Evolutionary conservation across 1,284 basidiomycete genomes (phyloP), one percentile per base, ranked within the genome.

Genomic region (Pulveroboletus ridleyi): DNA sequence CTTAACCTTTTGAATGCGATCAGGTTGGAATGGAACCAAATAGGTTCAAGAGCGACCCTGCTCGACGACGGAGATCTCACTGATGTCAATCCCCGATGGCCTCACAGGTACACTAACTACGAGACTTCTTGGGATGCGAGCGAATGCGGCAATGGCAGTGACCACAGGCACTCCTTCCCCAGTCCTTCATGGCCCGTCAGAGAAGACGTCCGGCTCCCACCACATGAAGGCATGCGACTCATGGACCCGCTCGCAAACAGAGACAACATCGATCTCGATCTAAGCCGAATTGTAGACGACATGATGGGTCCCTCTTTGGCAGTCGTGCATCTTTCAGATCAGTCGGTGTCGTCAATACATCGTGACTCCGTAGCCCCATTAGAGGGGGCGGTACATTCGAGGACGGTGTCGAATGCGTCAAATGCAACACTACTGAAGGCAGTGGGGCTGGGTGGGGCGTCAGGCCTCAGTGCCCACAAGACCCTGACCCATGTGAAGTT

Each of bases 141-240:
- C 8, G 25, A 23, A 4, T 49, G 39, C 53, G 35, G 53, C 33
- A 33, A 39, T 17, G 64, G 55, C 25, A 61, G 62, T 25, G 49
- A 50, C 10, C 58, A 42, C 7, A 57, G 64, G 17, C 41, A 9
- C 22, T 33, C 46, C 9, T 6, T 2, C 46, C 11, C 44, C 15
- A 20, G 14, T 23, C 29, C 25, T 9, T 53, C 62, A 4, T 61
- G 44, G 8, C 52, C 77, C 20, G 83, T 86, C 79, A 79, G 80
- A 33, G 86, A 86, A 66, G 78, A 77, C 23, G 77, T 86, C 6
- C 85, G 83, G 82, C 82, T 82, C 7, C 83, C 82, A 0, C 83
- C 84, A 2, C 70, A 70, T 33, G 78, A 82, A 49, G 71, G 67
- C 41, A 78, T 72, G 41, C 73, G 73, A 3, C 76, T 86, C 62